Evolutionary conservation across 768 basidiomycete genomes (phyloP).

Genomic region (Lentinula edodes): DNA sequence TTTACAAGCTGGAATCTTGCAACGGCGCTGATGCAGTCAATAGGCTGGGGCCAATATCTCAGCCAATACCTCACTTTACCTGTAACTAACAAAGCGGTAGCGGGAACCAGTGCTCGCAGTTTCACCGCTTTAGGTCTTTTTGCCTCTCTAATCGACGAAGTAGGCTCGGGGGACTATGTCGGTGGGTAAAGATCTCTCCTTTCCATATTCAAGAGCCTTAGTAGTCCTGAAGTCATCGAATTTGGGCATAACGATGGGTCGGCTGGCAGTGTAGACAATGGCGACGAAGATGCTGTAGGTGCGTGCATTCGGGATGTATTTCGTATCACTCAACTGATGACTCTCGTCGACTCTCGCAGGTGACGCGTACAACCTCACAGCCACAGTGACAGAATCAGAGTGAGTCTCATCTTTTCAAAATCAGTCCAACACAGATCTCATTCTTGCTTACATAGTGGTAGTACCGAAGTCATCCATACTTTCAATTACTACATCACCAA

Average conservation of each 20-base stretch:
- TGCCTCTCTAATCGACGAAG: slow-evolving; percentile 32
- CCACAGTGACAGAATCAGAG: slow-evolving; percentile 29
- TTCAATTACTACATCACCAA: slow-evolving; percentile 43
- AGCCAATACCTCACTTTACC: slow-evolving; percentile 34
- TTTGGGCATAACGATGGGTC: slow-evolving; percentile 24
- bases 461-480: slow-evolving; percentile 33
- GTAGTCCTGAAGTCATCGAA: slow-evolving; percentile 12
- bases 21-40: not conserved
- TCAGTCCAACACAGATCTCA: not conserved
- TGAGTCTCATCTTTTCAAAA: slow-evolving; percentile 13
- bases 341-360: not conserved
- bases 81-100: slow-evolving; percentile 41
- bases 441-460: slow-evolving; percentile 22
- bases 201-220: not conserved
- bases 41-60: slow-evolving; percentile 43
- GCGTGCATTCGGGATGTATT: not conserved
- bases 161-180: slow-evolving; percentile 35
- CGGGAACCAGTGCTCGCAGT: slow-evolving; percentile 39
- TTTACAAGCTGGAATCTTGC: not conserved
- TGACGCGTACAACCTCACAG: slow-evolving; percentile 29
- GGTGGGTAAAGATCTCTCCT: slow-evolving; percentile 12
- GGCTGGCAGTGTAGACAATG: slow-evolving; percentile 28
- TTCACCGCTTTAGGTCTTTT: slow-evolving; percentile 44
- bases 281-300: slow-evolving; percentile 34
- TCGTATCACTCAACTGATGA: not conserved